Percentiles rank a stretch among this genome's conserved stretches.
Conservation (phyloP, 148 eudicot species). For the Rhododendron mucronatum region DNA sequence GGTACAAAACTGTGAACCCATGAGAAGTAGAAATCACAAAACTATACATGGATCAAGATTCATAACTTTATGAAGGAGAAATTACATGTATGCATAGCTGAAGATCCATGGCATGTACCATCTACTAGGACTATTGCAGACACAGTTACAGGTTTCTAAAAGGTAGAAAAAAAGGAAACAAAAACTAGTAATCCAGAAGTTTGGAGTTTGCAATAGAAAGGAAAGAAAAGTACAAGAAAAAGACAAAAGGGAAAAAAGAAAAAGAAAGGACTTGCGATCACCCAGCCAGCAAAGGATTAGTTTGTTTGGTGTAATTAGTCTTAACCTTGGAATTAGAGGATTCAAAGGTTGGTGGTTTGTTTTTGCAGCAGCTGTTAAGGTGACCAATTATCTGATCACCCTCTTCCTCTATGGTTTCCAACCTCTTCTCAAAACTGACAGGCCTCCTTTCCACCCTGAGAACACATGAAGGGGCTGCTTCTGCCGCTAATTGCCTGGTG, state of each 20-base stretch:
- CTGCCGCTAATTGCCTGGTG: background rate
- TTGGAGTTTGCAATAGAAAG: no score
- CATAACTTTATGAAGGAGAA: background rate
- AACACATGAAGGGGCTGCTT: background rate
- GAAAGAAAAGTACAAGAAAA: no score
- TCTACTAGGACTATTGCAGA: no score
- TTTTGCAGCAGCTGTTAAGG: background rate
- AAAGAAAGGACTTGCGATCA: no score
- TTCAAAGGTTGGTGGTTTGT: background rate
- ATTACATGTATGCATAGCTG: no score
- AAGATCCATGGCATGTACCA: no score
- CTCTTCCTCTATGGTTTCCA: slow-evolving; percentile 12
- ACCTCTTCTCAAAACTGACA: background rate
- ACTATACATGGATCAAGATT: background rate
- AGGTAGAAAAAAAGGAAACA: no score
- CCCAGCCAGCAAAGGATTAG: background rate
- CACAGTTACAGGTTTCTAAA: no score
- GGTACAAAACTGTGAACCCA: no score
- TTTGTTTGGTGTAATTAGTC: background rate
- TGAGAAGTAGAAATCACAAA: background rate
- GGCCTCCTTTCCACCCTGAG: background rate
- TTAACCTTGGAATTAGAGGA: background rate
- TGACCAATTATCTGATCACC: background rate
- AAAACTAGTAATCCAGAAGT: no score
- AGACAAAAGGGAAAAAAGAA: no score